Conservation (phyloP, 495 filamentous ascomycete species). For the Aspergillus wentii region DNA sequence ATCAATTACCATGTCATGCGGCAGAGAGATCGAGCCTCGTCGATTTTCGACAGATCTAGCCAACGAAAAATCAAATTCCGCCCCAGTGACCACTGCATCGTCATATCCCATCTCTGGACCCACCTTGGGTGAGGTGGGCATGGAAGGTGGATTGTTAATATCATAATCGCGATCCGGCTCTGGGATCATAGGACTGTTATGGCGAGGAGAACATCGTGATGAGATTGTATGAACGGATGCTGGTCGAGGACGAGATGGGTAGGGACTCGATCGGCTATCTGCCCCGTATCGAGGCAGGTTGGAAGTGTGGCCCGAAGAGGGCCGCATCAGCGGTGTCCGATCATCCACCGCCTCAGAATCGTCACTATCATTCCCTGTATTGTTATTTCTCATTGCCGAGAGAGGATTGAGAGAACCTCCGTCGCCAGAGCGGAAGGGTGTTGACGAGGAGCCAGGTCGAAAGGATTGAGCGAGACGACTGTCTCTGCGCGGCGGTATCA, state of each 20-base stretch:
- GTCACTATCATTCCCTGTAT: constrained; percentile 53
- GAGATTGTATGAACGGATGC: constrained; percentile 25
- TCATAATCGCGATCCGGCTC: constrained; percentile 54
- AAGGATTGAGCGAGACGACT: constrained; percentile 47
- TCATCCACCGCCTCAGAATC: constrained; percentile 32
- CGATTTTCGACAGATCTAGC: constrained; percentile 30
- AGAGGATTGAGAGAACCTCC: constrained; percentile 26
- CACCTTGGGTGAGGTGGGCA: constrained; percentile 69
- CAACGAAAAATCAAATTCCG: constrained; percentile 36
- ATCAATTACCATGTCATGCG: constrained; percentile 52
- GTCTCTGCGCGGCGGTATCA: constrained; percentile 65
- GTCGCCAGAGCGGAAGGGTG: constrained; percentile 16
- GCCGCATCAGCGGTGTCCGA: constrained; percentile 37
- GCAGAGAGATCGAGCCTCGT: constrained; percentile 17
- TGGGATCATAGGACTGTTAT: constrained; percentile 22
- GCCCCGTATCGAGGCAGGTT: constrained; percentile 33
- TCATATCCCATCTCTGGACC: constrained; percentile 63
- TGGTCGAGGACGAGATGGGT: constrained; percentile 23
- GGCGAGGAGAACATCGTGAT: constrained; percentile 30
- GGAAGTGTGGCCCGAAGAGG: constrained; percentile 19
- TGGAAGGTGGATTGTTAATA: constrained; percentile 95
- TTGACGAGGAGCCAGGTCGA: constrained; percentile 32
- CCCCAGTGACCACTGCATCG: constrained; percentile 66
- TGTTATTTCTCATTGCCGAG: constrained; percentile 16
- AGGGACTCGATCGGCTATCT: constrained; percentile 25